phyloP scores from a whole-genome alignment of 164 flowering plant species.

The Taxillus chinensis region DNA sequence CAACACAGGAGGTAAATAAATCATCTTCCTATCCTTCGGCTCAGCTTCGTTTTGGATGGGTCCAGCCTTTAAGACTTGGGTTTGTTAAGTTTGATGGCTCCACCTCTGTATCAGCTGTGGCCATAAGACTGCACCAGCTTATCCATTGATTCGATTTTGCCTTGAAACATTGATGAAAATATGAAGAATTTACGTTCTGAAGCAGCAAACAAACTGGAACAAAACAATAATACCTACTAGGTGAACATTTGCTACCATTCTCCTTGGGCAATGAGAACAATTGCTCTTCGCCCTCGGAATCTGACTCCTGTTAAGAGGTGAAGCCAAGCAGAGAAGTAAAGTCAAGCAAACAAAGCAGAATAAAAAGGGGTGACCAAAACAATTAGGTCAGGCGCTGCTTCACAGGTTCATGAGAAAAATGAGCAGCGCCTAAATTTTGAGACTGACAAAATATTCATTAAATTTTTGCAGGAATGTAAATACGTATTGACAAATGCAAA shows the following conservation, averaged over 20 bases:
- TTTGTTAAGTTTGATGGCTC: constrained; percentile 10
- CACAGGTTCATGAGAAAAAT: too few relatives aligned
- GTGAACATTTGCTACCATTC: constrained; percentile 20
- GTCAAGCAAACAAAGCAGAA: neutral
- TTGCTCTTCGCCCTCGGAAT: constrained; percentile 19
- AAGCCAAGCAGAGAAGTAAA: too few relatives aligned
- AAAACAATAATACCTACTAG: too few relatives aligned
- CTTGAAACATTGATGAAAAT: constrained; percentile 7
- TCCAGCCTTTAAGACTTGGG: constrained; percentile 17
- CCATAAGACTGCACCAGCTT: constrained; percentile 16
- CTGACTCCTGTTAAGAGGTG: neutral
- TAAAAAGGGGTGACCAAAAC: too few relatives aligned
- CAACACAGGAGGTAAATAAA: too few relatives aligned
- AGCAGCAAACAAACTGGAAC: neutral
- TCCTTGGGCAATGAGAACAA: constrained; percentile 16
- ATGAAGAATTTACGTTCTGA: neutral
- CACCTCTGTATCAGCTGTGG: constrained; percentile 6
- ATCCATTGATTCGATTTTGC: constrained; percentile 19
- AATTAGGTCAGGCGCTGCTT: too few relatives aligned
- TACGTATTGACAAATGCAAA: too few relatives aligned
- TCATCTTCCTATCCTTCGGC: constrained; percentile 16
- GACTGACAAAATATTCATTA: too few relatives aligned
- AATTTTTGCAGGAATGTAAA: too few relatives aligned
- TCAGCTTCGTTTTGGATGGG: constrained; percentile 24
- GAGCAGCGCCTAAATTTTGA: too few relatives aligned